Conservation (phyloP, 2,329 filamentous ascomycete species). For the Epichloe baconii region DNA sequence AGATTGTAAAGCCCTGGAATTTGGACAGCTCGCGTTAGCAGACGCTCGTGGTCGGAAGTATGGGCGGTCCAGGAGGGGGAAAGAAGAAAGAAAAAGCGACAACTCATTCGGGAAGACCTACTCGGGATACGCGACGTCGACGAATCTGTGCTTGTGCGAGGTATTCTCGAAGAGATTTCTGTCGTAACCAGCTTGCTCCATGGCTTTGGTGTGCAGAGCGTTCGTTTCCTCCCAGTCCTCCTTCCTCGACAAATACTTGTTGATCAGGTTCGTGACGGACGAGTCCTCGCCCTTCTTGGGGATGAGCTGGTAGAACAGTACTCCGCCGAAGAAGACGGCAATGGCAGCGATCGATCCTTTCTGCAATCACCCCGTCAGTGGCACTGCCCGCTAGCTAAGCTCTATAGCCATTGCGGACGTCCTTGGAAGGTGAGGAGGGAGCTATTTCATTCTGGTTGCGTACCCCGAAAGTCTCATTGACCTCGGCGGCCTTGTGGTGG, state of each 20-base stretch:
- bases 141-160: slow-evolving; percentile 27
- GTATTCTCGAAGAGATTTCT: slow-evolving; percentile 39
- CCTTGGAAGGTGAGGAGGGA: neutral
- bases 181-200: slow-evolving; percentile 45
- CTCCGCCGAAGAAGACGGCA: slow-evolving; percentile 29
- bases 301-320: slow-evolving; percentile 35
- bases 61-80: neutral
- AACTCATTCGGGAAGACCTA: slow-evolving; percentile 23
- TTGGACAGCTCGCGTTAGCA: neutral
- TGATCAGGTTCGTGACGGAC: slow-evolving; percentile 31
- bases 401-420: neutral
- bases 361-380: slow-evolving; percentile 19
- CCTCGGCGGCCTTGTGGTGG: slow-evolving; percentile 32
- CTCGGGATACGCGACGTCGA: slow-evolving; percentile 46
- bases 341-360: slow-evolving; percentile 34
- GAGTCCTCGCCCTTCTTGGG: slow-evolving; percentile 38
- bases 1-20: slow-evolving; percentile 33
- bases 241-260: slow-evolving; percentile 32
- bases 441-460: slow-evolving; percentile 15
- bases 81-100: no score
- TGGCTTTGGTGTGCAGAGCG: slow-evolving; percentile 34
- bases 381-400: neutral
- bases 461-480: slow-evolving; percentile 45
- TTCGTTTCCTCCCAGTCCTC: slow-evolving; percentile 40
- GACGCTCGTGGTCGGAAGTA: no score